Evolutionary conservation across 129 eudicot genomes (phyloP), one percentile per base, ranked within the genome.

Genomic region (Rutidosis leptorrhynchoides): DNA sequence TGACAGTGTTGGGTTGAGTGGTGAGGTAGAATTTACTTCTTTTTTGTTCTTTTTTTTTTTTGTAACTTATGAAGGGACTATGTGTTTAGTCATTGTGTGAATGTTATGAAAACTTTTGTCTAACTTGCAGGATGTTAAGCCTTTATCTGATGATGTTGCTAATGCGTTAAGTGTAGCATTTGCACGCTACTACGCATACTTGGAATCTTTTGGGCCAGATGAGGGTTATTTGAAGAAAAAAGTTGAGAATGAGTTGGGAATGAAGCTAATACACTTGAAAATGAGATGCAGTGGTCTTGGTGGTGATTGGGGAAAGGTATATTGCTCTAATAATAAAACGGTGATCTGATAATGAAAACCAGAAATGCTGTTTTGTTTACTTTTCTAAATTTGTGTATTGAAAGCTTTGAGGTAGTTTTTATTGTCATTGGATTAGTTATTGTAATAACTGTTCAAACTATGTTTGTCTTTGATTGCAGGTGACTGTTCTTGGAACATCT

Each of bases 241-340:
- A 69, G 95, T 93, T 57, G 99, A 93, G 77, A 80, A 76, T 66
- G 96, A 93, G 75, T 66, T 93, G 65, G 99, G 96, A 12, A 74
- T 82, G 33, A 82, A 77, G 77, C 79, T 89, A 88, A 93, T 86
- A 70, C 85, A 93, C 82, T 62, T 89, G 72, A 93, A 93, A 74
- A 84, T 93, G 96, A 79, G 99, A 67, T 89, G 96, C 83, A 79
- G 89, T 69, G 95, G 95, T 72, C 93, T 93, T 22, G 85, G 76
- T 67, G 75, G 93, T 20, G 93, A 86, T 68, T 93, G 99, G 96
- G 96, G 96, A 78, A 89, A 86, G 96, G 98, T 93, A 93, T 62
- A 16, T 21, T n/a, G n/a, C n/a, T n/a, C n/a, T n/a, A n/a, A n/a
- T n/a, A n/a, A n/a, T n/a, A n/a, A n/a, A n/a, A n/a, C n/a, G n/a